These are phyloP conservation scores for Ophiocordyceps polyrhachis-furcata DNA, from an alignment of 2,329 filamentous ascomycete species.

Conservation along the genomic window DNA sequence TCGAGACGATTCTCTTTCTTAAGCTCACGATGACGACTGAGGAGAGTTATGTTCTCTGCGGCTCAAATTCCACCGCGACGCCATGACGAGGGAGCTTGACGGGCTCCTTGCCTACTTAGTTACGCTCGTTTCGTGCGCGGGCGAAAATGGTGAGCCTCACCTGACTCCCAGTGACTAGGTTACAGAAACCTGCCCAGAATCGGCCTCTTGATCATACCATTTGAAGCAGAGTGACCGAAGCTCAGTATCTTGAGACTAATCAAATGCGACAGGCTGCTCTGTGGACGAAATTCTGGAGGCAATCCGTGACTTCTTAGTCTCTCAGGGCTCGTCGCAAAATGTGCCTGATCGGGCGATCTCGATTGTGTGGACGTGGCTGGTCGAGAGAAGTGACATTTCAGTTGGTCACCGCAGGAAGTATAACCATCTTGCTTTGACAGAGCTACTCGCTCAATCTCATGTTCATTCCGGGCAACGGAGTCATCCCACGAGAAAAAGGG, in stretches of 20 bases:
- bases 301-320: constrained; percentile 10
- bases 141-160: constrained; percentile 16
- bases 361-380: constrained; percentile 19
- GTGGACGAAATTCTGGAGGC: constrained; percentile 14
- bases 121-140: constrained; percentile 18
- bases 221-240: neutral
- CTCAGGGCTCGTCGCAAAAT: constrained; percentile 4
- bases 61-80: constrained; percentile 1
- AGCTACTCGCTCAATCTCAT: constrained; percentile 10
- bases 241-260: neutral
- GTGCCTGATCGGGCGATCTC: constrained; percentile 10
- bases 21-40: neutral
- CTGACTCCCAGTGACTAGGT: neutral
- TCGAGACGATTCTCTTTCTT: too few relatives aligned
- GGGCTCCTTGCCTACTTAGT: constrained; percentile 18
- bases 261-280: constrained; percentile 10
- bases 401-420: constrained; percentile 13
- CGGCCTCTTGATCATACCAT: neutral
- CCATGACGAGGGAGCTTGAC: constrained; percentile 20
- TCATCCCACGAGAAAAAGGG: neutral
- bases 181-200: neutral
- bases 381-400: constrained; percentile 15
- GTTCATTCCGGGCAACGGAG: neutral
- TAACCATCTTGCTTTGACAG: constrained; percentile 20
- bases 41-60: too few relatives aligned